Evolutionary conservation across 306 rosid species (phyloP).

Genomic region (Fragaria iinumae): DNA sequence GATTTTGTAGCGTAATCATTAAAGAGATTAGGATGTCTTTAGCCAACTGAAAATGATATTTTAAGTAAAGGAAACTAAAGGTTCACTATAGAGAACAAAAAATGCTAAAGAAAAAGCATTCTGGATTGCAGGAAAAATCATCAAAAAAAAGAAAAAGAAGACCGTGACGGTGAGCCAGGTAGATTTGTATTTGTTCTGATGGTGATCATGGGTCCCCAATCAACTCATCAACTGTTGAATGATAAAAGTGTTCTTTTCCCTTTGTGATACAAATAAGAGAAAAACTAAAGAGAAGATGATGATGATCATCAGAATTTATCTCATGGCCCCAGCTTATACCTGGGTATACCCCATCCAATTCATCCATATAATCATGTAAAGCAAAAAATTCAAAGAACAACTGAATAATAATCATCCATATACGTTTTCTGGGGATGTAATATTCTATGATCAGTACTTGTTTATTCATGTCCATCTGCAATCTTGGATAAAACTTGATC

Average conservation of each 20-base stretch:
- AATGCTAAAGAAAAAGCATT: constrained; percentile 70
- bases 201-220: constrained; percentile 41
- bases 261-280: constrained; percentile 27
- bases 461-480: not conserved
- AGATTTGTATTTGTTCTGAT: constrained; percentile 40
- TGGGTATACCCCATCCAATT: constrained; percentile 7
- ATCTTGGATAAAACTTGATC: not conserved
- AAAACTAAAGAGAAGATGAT: constrained; percentile 19
- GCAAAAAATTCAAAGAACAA: not conserved
- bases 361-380: not conserved
- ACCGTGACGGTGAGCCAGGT: constrained; percentile 65
- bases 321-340: not conserved
- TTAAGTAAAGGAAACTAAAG: constrained; percentile 59
- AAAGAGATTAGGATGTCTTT: constrained; percentile 63
- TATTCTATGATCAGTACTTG: not conserved
- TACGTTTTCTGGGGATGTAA: not conserved
- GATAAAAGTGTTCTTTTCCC: constrained; percentile 60
- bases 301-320: constrained; percentile 14
- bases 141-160: constrained; percentile 59
- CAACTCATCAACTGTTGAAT: constrained; percentile 42
- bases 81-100: constrained; percentile 46
- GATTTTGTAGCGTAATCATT: constrained; percentile 79
- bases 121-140: constrained; percentile 38
- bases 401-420: not conserved
- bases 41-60: constrained; percentile 81